These are phyloP conservation scores for Mycena maculata DNA, from an alignment of 768 basidiomycete genomes.

Conservation along the genomic window DNA sequence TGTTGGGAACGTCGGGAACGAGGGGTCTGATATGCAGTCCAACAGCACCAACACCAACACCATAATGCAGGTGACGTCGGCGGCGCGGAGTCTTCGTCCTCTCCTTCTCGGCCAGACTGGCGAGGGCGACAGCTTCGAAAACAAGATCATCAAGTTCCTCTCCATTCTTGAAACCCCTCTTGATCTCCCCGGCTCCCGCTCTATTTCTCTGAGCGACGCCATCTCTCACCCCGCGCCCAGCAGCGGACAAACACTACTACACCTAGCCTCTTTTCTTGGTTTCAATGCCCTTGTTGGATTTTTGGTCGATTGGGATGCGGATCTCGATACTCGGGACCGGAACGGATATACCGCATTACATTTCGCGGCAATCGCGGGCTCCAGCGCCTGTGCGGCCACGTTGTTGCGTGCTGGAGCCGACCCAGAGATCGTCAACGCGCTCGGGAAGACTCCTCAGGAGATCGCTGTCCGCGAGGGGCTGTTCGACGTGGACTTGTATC, in stretches of 20 bases:
- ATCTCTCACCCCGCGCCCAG: slow-evolving; percentile 77
- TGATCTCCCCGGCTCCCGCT: slow-evolving; percentile 54
- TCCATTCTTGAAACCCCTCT: slow-evolving; percentile 77
- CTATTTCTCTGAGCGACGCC: slow-evolving; percentile 60
- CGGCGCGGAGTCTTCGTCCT: slow-evolving; percentile 28
- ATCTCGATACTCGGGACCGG: slow-evolving; percentile 85
- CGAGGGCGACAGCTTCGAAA: slow-evolving; percentile 76
- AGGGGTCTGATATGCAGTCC: slow-evolving; percentile 55
- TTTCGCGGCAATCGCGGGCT: slow-evolving; percentile 79
- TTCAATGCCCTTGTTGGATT: slow-evolving; percentile 77
- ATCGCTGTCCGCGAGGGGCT: slow-evolving; percentile 61
- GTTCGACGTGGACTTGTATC: slow-evolving; percentile 44
- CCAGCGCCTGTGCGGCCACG: slow-evolving; percentile 70
- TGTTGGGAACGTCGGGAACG: slow-evolving; percentile 72
- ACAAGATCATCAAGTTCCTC: slow-evolving; percentile 83
- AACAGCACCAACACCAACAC: slow-evolving; percentile 41
- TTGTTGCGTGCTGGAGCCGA: slow-evolving; percentile 88
- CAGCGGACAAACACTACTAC: slow-evolving; percentile 90
- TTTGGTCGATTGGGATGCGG: slow-evolving; percentile 77
- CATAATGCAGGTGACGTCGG: slow-evolving; percentile 68
- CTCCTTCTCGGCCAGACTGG: slow-evolving; percentile 66
- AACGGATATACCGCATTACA: slow-evolving; percentile 94
- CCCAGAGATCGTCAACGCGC: slow-evolving; percentile 75
- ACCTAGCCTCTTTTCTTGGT: slow-evolving; percentile 85
- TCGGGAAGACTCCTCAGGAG: slow-evolving; percentile 78